phyloP scores from a whole-genome alignment of 345 rosid genomes.

The Citrus reticulata region DNA sequence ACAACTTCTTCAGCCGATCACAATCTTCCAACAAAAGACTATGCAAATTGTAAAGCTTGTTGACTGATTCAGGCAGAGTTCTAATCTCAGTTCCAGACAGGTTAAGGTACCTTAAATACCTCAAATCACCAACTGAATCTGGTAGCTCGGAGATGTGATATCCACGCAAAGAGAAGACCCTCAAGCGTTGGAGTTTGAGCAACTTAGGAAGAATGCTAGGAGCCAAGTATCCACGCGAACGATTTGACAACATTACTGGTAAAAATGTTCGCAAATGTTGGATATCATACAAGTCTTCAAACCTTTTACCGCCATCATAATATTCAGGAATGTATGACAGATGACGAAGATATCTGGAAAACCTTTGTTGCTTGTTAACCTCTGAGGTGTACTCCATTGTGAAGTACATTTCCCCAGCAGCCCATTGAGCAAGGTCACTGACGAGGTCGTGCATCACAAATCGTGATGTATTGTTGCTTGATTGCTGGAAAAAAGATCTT shows the following conservation, averaged over 20 bases:
- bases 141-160: accelerated
- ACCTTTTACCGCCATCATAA: no score
- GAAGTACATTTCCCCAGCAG: background rate
- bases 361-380: no score
- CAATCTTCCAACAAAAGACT: background rate
- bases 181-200: no score
- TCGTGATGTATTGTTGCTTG: background rate
- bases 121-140: no score
- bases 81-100: background rate
- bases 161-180: no score
- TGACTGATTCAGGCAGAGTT: background rate
- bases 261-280: no score
- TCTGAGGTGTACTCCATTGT: no score
- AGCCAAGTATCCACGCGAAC: accelerated
- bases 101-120: background rate
- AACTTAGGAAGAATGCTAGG: no score
- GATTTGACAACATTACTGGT: no score
- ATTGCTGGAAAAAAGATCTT: no score
- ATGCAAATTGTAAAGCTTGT: background rate
- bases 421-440: slow-evolving; percentile 3
- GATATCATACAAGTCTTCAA: no score
- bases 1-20: background rate
- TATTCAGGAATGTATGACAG: accelerated
- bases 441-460: slow-evolving; percentile 15
- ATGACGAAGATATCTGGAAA: no score